Evolutionary conservation across 306 rosid species (phyloP).

Genomic region (Castanea crenata): DNA sequence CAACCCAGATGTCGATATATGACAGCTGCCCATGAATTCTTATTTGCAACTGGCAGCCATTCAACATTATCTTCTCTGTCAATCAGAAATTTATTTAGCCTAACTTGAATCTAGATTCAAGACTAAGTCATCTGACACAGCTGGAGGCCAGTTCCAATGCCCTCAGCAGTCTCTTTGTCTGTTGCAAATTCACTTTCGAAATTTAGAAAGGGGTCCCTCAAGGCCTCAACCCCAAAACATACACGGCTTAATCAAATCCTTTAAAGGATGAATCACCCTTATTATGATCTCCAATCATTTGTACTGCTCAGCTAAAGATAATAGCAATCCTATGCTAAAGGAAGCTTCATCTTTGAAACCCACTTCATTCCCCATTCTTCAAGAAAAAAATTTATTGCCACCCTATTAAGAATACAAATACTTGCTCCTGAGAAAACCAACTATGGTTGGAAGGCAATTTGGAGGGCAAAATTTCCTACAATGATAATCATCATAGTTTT

Average conservation of each 20-base stretch:
- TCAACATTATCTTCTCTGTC: no score
- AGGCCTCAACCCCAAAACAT: not conserved
- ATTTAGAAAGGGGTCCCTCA: not conserved
- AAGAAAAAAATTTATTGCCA: not conserved
- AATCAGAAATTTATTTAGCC: no score
- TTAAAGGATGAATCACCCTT: not conserved
- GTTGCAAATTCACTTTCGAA: not conserved
- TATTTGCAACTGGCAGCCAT: no score
- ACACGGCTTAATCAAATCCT: not conserved
- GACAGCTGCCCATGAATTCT: no score
- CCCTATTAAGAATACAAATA: not conserved
- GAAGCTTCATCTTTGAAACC: not conserved
- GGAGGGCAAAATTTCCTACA: no score
- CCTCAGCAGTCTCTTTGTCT: not conserved
- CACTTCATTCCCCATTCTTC: not conserved
- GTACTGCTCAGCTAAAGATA: not conserved
- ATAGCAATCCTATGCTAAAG: not conserved
- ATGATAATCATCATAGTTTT: no score
- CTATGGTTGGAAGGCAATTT: not conserved
- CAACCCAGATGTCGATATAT: no score
- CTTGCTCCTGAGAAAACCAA: not conserved
- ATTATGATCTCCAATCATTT: not conserved
- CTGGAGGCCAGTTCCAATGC: no score
- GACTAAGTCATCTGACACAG: no score
- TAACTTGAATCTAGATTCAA: no score